Conservation (phyloP, 2,329 filamentous ascomycete species). For the Simplicillium sp. region DNA sequence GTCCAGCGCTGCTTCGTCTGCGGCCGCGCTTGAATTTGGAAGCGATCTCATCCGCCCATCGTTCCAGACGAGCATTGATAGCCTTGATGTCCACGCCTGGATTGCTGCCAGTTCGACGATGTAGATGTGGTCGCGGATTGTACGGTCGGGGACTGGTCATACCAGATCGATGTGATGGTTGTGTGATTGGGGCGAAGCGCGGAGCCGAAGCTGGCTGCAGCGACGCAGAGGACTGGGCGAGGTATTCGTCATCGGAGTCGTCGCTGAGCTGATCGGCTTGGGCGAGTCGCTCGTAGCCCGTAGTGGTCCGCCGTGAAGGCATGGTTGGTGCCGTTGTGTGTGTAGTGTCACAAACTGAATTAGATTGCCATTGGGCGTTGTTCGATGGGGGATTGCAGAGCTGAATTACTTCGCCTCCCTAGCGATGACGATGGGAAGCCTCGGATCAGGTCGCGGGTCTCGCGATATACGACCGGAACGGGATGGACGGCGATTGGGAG, state of each 20-base stretch:
- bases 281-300: slow-evolving; percentile 76
- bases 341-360: too few species aligned
- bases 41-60: slow-evolving; percentile 97
- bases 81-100: slow-evolving; percentile 95
- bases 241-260: slow-evolving; percentile 56
- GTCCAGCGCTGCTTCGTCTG: slow-evolving; percentile 59
- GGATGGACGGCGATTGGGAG: too few species aligned
- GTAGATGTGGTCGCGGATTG: slow-evolving; percentile 28
- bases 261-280: slow-evolving; percentile 71
- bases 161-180: slow-evolving; percentile 50
- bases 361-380: too few species aligned
- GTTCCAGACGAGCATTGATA: slow-evolving; percentile 89
- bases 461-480: too few species aligned
- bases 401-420: too few species aligned
- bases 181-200: slow-evolving; percentile 54
- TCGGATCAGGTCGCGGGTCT: too few species aligned
- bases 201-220: slow-evolving; percentile 48
- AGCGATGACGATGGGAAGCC: too few species aligned
- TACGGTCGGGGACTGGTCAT: slow-evolving; percentile 45
- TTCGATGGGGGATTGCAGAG: too few species aligned
- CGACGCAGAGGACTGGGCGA: slow-evolving; percentile 44
- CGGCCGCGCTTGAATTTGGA: slow-evolving; percentile 87
- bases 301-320: slow-evolving; percentile 63
- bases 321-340: slow-evolving; percentile 30
- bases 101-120: slow-evolving; percentile 51